Evolutionary conservation across 169 alveolate species (phyloP).

Genomic region (Cyclospora cayetanensis): DNA sequence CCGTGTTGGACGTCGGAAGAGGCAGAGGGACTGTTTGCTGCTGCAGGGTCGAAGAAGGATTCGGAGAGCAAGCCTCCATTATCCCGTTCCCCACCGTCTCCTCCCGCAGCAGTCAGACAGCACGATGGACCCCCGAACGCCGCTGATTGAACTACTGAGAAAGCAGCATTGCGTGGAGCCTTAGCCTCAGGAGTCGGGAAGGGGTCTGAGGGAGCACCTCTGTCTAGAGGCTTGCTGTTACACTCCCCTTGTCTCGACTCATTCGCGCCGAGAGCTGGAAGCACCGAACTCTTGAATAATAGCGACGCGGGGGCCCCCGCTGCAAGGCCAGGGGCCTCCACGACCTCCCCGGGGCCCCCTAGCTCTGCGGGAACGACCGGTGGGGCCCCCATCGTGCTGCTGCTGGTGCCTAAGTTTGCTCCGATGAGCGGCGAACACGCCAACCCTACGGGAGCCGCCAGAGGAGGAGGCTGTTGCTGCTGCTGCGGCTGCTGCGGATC

Average conservation of each 20-base stretch:
- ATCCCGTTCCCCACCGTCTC: neutral
- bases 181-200: neutral
- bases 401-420: neutral
- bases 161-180: neutral
- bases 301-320: neutral
- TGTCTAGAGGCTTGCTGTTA: neutral
- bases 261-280: neutral
- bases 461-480: neutral
- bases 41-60: slow-evolving; percentile 8
- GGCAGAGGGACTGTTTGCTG: neutral
- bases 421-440: neutral
- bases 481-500: slow-evolving; percentile 2
- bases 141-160: neutral
- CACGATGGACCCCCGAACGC: neutral
- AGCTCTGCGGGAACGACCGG: neutral
- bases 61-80: neutral
- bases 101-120: slow-evolving; percentile 11
- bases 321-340: neutral
- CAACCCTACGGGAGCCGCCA: neutral
- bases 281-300: neutral
- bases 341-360: neutral
- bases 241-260: neutral
- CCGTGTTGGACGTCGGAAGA: neutral
- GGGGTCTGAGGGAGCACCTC: neutral
- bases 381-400: neutral